Base-by-base conservation (phyloP, 805 yeast genomes). In the Yamadazyma phyllophila region DNA sequence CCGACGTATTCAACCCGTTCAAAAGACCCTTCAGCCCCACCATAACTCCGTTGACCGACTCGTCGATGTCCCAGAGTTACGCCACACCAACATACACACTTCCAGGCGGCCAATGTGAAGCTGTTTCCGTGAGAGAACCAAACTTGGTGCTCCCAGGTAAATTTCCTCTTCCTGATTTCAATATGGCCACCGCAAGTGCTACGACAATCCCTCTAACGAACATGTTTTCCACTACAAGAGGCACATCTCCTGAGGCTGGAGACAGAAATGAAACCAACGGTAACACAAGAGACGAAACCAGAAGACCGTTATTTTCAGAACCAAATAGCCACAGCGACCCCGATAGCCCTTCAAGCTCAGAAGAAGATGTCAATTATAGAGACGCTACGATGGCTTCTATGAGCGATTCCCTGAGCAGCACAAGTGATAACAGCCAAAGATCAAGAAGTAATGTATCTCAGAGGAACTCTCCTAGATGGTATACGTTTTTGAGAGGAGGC, bases 1-100 rank as follows among this genome's bases (percentile, higher is more conserved):
- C 75, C 2, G 66, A 70, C 45, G 60, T 70, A 13, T 70, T 71
- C 51, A 59, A 57, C 39, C 76, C 75, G 2, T 60, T 50, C 43
- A 58, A 66, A 45, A 59, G 72, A 43, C 68, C 73, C 1, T 60
- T 58, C 48, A 63, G 61, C 44, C 66, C 71, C 7, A 13, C 55
- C 3, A 57, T 69, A 15, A 68, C 72, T 0, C 74, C 76, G 4
- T 57, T 70, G 24, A 68, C 73, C 2, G 75, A 70, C 50, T 57
- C 68, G 3, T 60, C 55, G 39, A 62, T 67, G 54, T 60, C 52
- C 13, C 74, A 69, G 45, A 52, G 52, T 36, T 68, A 70, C 70
- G 56, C 54, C 4, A 43, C 54, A 4, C 49, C 53, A 3, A 35
- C 46, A 1, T 33, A 20, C 14, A 32, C 47, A 2, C 33, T 41